Evolutionary conservation across 352 stramenopile genomes (phyloP).

Genomic region (Phytophthora fragariaefolia): DNA sequence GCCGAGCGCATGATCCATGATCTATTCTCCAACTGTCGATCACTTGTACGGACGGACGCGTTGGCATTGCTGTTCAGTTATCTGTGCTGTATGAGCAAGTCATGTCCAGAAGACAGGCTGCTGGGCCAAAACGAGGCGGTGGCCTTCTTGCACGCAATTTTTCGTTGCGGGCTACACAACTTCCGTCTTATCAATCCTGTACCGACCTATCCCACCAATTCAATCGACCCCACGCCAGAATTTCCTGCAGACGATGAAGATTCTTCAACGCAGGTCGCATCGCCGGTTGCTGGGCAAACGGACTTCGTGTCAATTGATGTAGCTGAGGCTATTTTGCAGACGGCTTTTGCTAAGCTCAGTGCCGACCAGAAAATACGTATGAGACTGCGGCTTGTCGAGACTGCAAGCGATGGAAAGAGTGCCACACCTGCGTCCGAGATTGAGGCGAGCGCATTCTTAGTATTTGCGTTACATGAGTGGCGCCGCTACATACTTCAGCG

Average conservation of each 20-base stretch:
- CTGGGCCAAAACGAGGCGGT: slow-evolving; percentile 76
- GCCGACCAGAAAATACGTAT: slow-evolving; percentile 58
- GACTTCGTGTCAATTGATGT: slow-evolving; percentile 50
- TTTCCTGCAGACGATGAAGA: not conserved
- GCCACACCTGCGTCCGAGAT: slow-evolving; percentile 21
- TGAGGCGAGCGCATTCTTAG: slow-evolving; percentile 58
- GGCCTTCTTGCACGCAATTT: slow-evolving; percentile 61
- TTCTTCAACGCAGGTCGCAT: not conserved
- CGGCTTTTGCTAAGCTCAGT: slow-evolving; percentile 56
- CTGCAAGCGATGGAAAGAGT: slow-evolving; percentile 12
- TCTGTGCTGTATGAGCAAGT: slow-evolving; percentile 75
- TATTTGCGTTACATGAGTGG: slow-evolving; percentile 73
- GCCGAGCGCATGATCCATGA: slow-evolving; percentile 86
- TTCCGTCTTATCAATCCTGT: slow-evolving; percentile 58
- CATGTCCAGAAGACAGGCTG: slow-evolving; percentile 60
- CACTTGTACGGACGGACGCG: slow-evolving; percentile 42
- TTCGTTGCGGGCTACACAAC: slow-evolving; percentile 65
- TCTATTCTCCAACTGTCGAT: slow-evolving; percentile 80
- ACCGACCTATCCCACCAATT: too few relatives aligned
- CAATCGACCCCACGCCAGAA: not conserved
- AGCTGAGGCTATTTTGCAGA: slow-evolving; percentile 53
- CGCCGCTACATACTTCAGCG: slow-evolving; percentile 70
- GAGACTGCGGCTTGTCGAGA: slow-evolving; percentile 42
- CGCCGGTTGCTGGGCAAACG: not conserved
- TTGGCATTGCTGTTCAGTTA: slow-evolving; percentile 70